phyloP scores from a whole-genome alignment of 2,329 filamentous ascomycete species.

The Plectosphaerella cucumerina region DNA sequence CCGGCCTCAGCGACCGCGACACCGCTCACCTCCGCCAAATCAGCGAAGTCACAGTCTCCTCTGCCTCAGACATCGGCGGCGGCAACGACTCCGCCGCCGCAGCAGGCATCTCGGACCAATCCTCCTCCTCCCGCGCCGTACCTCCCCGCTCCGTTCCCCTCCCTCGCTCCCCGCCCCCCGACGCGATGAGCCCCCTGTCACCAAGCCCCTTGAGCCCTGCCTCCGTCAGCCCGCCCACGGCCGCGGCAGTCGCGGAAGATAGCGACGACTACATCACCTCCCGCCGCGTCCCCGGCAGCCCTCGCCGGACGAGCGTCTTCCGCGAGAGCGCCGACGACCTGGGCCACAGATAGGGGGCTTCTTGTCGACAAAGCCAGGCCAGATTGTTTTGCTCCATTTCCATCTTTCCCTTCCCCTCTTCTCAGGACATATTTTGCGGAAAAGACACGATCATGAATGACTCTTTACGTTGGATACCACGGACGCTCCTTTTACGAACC shows the following conservation, averaged over 20 bases:
- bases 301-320: conserved; percentile 35
- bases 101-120: conserved; percentile 3
- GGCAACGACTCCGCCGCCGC: neutral
- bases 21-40: conserved; percentile 34
- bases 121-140: neutral
- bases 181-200: neutral
- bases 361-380: neutral
- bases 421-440: neutral
- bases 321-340: conserved; percentile 36
- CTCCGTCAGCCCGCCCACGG: conserved; percentile 22
- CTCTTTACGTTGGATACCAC: neutral
- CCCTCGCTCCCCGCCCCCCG: neutral
- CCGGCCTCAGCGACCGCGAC: conserved; percentile 35
- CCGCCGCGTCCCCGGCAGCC: conserved; percentile 8
- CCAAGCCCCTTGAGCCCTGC: conserved; percentile 10
- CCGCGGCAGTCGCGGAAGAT: conserved; percentile 9
- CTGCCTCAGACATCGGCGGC: conserved; percentile 10
- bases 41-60: conserved; percentile 36
- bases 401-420: conserved; percentile 12
- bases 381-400: neutral
- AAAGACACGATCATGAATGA: neutral
- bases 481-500: neutral
- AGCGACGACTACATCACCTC: conserved; percentile 20
- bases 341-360: conserved; percentile 9
- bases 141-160: conserved; percentile 1